Conservation (phyloP, 2,329 filamentous ascomycete species). For the Trichoderma polysporum region DNA sequence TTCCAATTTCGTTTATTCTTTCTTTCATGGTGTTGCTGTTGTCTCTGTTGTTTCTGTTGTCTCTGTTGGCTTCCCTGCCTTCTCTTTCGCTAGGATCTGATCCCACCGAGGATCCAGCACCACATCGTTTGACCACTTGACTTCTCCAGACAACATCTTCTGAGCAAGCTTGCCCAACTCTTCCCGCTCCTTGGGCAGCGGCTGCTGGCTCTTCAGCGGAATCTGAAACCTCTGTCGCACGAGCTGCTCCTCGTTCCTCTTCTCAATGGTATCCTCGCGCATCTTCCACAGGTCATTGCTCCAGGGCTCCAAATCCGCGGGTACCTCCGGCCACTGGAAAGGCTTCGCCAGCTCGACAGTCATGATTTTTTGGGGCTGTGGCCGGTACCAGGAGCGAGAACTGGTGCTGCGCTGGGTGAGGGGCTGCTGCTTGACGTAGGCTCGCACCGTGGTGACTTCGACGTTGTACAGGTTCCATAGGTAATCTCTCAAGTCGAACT, state of each 20-base stretch:
- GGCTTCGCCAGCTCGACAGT: slow-evolving; percentile 84
- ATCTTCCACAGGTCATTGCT: slow-evolving; percentile 59
- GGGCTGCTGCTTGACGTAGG: slow-evolving; percentile 66
- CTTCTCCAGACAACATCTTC: slow-evolving; percentile 58
- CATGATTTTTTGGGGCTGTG: slow-evolving; percentile 83
- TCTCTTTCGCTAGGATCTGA: slow-evolving; percentile 29
- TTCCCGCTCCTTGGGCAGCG: slow-evolving; percentile 42
- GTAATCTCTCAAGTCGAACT: slow-evolving; percentile 95
- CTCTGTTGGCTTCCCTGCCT: slow-evolving; percentile 29
- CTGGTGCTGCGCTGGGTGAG: slow-evolving; percentile 52
- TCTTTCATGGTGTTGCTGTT: slow-evolving; percentile 21
- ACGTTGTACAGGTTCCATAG: slow-evolving; percentile 84
- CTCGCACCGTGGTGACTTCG: slow-evolving; percentile 69
- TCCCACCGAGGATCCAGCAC: slow-evolving; percentile 50
- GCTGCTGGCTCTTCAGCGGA: slow-evolving; percentile 43
- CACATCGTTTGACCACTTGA: slow-evolving; percentile 57
- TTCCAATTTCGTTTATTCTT: not conserved
- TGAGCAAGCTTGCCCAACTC: slow-evolving; percentile 63
- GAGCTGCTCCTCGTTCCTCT: slow-evolving; percentile 39
- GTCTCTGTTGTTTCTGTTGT: slow-evolving; percentile 27
- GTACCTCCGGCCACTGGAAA: slow-evolving; percentile 81
- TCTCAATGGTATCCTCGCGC: slow-evolving; percentile 48
- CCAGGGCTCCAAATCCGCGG: slow-evolving; percentile 63
- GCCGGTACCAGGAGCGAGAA: slow-evolving; percentile 65
- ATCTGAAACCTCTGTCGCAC: slow-evolving; percentile 36